Evolutionary conservation across 208 protist genomes (phyloP), one percentile per base, ranked within the genome.

Genomic region (Pavlovales sp.): DNA sequence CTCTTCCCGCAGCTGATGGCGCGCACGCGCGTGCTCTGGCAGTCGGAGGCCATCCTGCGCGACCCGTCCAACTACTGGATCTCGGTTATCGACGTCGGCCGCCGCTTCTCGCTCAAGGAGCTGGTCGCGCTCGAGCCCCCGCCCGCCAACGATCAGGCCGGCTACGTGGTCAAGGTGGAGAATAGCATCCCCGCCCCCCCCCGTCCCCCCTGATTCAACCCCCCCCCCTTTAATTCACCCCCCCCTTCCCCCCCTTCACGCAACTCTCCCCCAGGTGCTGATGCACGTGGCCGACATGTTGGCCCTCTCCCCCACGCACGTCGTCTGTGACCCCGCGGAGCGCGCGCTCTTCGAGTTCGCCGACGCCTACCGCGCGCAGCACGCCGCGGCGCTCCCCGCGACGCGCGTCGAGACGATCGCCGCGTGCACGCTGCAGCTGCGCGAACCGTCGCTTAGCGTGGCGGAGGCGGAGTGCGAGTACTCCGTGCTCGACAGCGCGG

Each of bases 11-110:
- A 7, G 39, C 40, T 87, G 32, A 78, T 87, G 83, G 67, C 37
- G 38, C 26, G 28, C 30, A 40, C 96, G 76, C 91, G 93, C 79
- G 89, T 96, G 38, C 91, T 96, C 79, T 89, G 89, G 39, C 94
- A 97, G 92, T 94, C 92, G 66, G 92, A 96, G 67, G 39, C 96
- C 10, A 96, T 97, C 86, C 80, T 96, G 20, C 76, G 46, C 28
- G 89, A 96, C 91, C 92, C 92, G 78, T 95, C 94, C 88, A 90
- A 94, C 44, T 97, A 96, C 92, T 97, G 96, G 96, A 89, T 97
- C n/a, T 91, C 91, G 32, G 95, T 94, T 14, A 97, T 97, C 89
- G 94, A 96, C 79, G 93, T 92, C 5, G 96, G 95, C 18, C 94
- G 96, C 36, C 86, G 91, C 46, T 95, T 95, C 88, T 90, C 89